phyloP scores from a whole-genome alignment of 106 monocot species.

The Dioscorea dumetorum region DNA sequence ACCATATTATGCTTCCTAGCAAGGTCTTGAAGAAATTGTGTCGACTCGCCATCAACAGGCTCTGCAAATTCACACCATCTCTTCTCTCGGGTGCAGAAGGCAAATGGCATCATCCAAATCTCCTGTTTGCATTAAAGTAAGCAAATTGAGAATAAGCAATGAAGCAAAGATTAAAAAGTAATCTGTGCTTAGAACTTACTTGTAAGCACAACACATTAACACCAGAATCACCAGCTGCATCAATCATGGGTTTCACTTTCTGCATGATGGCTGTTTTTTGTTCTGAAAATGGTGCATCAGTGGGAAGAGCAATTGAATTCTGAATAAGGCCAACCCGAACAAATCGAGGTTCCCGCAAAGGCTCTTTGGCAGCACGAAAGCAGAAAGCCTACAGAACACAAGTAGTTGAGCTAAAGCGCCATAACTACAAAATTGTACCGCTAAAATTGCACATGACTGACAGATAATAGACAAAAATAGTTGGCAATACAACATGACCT shows the following conservation, averaged over 20 bases:
- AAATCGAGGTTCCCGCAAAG: slow-evolving; percentile 50
- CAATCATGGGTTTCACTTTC: slow-evolving; percentile 75
- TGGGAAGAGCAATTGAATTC: slow-evolving; percentile 78
- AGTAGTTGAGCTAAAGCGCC: not conserved
- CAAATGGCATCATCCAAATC: slow-evolving; percentile 99
- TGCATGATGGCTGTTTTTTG: slow-evolving; percentile 83
- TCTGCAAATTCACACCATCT: slow-evolving; percentile 98
- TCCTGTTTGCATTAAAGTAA: slow-evolving; percentile 36
- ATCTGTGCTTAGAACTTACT: slow-evolving; percentile 21
- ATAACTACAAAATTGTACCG: not conserved
- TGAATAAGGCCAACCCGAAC: slow-evolving; percentile 92
- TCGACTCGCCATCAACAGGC: slow-evolving; percentile 81
- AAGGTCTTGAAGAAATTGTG: slow-evolving; percentile 73
- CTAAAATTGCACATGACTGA: not conserved
- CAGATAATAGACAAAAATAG: not conserved
- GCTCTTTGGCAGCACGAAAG: slow-evolving; percentile 75
- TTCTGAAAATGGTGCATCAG: slow-evolving; percentile 56
- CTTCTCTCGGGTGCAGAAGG: slow-evolving; percentile 90
- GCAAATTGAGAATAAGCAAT: not conserved
- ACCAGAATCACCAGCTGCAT: slow-evolving; percentile 81
- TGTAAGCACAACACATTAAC: slow-evolving; percentile 95
- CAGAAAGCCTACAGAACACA: slow-evolving; percentile 40
- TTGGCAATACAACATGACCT: not conserved
- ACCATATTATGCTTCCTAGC: slow-evolving; percentile 93
- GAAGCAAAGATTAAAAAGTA: not conserved